These are phyloP conservation scores for Suillus americanus DNA, from an alignment of 768 basidiomycete genomes.

Conservation along the genomic window DNA sequence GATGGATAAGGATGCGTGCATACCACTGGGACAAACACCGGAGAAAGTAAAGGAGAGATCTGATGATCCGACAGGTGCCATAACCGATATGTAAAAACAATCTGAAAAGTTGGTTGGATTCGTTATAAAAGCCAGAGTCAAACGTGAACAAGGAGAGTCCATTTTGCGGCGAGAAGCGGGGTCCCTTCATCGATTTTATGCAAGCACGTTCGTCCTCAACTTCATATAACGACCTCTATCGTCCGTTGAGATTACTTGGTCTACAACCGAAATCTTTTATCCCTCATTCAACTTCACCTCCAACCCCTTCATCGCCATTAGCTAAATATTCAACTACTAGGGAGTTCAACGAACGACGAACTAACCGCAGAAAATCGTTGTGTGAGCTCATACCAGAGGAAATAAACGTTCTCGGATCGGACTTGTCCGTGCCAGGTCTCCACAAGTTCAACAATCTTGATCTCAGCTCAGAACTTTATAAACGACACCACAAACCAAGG, in stretches of 20 bases:
- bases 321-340: constrained; percentile 12
- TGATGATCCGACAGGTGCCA: constrained; percentile 10
- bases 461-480: constrained; percentile 42
- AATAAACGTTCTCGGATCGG: constrained; percentile 24
- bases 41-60: constrained; percentile 15
- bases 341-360: constrained; percentile 14
- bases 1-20: not conserved
- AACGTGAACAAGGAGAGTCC: constrained; percentile 6
- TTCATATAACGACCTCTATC: constrained; percentile 18
- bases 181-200: constrained; percentile 24
- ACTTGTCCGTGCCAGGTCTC: constrained; percentile 31
- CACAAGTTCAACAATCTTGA: constrained; percentile 34
- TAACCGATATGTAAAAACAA: constrained; percentile 29
- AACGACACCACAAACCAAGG: constrained; percentile 65
- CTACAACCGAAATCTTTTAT: constrained; percentile 5
- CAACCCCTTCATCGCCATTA: constrained; percentile 23
- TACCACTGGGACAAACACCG: not conserved
- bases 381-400: constrained; percentile 35
- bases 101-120: constrained; percentile 19
- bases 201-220: constrained; percentile 34
- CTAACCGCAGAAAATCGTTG: constrained; percentile 18
- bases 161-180: constrained; percentile 10
- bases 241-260: constrained; percentile 11
- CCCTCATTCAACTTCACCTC: constrained; percentile 10
- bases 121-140: constrained; percentile 30